Percentiles rank a stretch among this genome's conserved stretches.
Conservation (phyloP, 2,329 filamentous ascomycete genomes). For the Cytospora piceicola region DNA sequence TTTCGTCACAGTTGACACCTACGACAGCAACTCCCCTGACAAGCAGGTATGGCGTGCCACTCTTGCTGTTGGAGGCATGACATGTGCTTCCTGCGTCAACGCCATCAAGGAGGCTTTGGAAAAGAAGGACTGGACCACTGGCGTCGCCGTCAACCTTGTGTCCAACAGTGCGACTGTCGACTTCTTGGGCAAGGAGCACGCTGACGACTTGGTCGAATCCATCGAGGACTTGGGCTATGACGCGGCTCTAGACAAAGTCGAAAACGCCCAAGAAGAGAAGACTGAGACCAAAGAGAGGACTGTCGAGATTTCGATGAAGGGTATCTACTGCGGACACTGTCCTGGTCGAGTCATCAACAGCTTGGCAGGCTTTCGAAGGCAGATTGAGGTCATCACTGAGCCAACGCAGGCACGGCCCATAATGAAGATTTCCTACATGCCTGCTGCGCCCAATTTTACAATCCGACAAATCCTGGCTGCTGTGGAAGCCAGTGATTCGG, state of each 20-base stretch:
- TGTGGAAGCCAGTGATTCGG: conserved; percentile 68
- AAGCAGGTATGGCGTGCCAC: conserved; percentile 52
- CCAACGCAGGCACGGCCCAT: conserved; percentile 67
- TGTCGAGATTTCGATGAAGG: conserved; percentile 68
- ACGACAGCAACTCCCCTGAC: conserved; percentile 35
- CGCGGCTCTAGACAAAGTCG: conserved; percentile 58
- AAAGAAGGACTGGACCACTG: conserved; percentile 60
- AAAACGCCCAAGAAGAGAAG: conserved; percentile 41
- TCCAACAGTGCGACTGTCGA: conserved; percentile 68
- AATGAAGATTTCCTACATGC: conserved; percentile 71
- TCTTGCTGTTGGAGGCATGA: conserved; percentile 73
- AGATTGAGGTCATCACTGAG: conserved; percentile 56
- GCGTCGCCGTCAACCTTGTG: conserved; percentile 66
- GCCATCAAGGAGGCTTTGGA: conserved; percentile 63
- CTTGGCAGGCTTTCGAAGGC: conserved; percentile 56
- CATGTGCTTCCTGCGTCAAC: conserved; percentile 70
- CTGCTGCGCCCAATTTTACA: conserved; percentile 70
- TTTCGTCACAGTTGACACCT: conserved; percentile 43
- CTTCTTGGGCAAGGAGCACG: conserved; percentile 52
- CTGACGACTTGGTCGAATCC: conserved; percentile 53
- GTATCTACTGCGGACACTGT: conserved; percentile 77
- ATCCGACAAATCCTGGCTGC: conserved; percentile 73
- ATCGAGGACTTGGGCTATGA: conserved; percentile 71
- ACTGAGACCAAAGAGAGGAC: conserved; percentile 49
- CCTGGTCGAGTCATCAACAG: conserved; percentile 60